Base-by-base conservation (phyloP, 495 filamentous ascomycete species). In the Trypethelium eluteriae region DNA sequence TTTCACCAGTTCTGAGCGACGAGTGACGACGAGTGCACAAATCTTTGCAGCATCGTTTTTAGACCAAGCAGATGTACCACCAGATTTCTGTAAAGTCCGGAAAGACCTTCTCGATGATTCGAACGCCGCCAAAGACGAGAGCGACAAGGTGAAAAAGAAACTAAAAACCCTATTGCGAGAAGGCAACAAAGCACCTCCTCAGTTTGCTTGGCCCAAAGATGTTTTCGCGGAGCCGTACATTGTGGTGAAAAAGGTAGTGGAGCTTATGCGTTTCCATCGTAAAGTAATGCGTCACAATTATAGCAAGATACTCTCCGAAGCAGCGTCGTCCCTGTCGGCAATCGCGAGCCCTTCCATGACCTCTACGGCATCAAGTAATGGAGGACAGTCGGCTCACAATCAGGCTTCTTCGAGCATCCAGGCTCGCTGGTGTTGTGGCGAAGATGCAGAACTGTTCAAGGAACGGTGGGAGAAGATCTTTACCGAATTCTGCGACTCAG, bases 141-240 rank as follows among this genome's bases (percentile, higher is more conserved):
- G 97, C 93, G 94, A 98, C 77, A 96, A 95, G 75, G 94, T 98
- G 59, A 98, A 98, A 81, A 98, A 97, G 83, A 96, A 95, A 84
- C 81, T 98, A 4, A 98, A 98, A 78, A 84, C 88, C 2, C 81
- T 98, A 46, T 78, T 98, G 64, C 84, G 94, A 36, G 88, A 95
- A 74, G 95, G 95, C 2, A 91, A 89, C 64, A 82, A 89, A 68
- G 89, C 93, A 6, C 93, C 94, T 16, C 85, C 91, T 18, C 93
- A 98, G 73, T 98, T 98, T 74, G 91, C 93, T 53, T 98, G 94
- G 94, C 94, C 94, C n/a, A 87, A 90, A 63, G 82, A 86, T 41
- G 90, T 92, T 68, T 92, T 93, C 75, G 91, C 93, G 14, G 95
- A 98, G 70, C 94, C 94, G 14, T 90, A 89, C 38, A 85, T 94